Percentiles rank a stretch among this genome's conserved stretches.
These are phyloP conservation scores for Hymenoscyphus scutula DNA, from an alignment of 2,329 filamentous ascomycete genomes.

Conservation along the genomic window DNA sequence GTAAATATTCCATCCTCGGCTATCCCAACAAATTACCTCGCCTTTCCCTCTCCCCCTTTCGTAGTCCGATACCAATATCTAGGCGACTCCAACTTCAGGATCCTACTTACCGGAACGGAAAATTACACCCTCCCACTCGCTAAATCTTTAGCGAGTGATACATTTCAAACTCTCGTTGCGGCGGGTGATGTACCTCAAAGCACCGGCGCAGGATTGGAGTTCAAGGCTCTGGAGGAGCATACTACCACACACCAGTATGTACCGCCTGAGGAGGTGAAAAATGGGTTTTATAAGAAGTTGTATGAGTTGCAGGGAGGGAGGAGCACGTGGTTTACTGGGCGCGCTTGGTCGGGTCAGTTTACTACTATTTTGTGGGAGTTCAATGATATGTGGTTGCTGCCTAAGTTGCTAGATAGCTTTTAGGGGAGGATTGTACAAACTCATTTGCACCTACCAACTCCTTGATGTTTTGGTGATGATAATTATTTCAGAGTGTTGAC, in stretches of 20 bases:
- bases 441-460: no score
- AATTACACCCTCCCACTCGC: slow-evolving; percentile 6
- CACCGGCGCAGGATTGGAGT: not conserved
- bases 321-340: not conserved
- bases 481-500: no score
- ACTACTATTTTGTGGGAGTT: not conserved
- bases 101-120: slow-evolving; percentile 10
- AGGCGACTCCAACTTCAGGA: slow-evolving; percentile 14
- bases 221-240: slow-evolving; percentile 2
- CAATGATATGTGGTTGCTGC: not conserved
- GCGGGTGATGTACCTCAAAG: not conserved
- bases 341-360: not conserved
- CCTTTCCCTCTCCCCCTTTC: slow-evolving; percentile 7
- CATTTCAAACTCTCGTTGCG: not conserved
- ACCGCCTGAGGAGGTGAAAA: not conserved
- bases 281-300: slow-evolving; percentile 8
- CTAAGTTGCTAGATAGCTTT: not conserved
- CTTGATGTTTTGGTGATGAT: no score
- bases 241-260: not conserved
- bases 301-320: slow-evolving; percentile 4
- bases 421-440: not conserved
- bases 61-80: slow-evolving; percentile 11
- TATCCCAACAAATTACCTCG: slow-evolving; percentile 10
- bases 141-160: not conserved
- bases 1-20: slow-evolving; percentile 7